phyloP scores from a whole-genome alignment of 169 alveolate species.

The Plasmodium vinckei region DNA sequence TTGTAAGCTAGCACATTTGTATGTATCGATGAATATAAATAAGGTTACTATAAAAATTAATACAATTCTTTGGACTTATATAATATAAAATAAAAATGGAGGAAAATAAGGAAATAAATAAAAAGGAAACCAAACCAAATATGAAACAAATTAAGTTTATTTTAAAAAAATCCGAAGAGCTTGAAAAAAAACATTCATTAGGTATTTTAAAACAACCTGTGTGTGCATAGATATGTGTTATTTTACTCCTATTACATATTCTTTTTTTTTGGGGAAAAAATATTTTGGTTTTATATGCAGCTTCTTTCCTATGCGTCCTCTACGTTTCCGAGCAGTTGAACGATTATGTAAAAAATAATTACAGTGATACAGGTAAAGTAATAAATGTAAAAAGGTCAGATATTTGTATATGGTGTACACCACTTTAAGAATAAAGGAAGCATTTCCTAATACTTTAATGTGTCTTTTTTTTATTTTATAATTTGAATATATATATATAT shows the following conservation, averaged over 20 bases:
- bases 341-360: constrained; percentile 31
- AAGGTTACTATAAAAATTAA: no score
- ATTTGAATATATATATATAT: no score
- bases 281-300: constrained; percentile 9
- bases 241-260: background rate
- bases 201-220: constrained; percentile 25
- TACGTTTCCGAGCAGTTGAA: constrained; percentile 69
- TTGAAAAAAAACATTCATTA: constrained; percentile 66
- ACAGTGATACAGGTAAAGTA: constrained; percentile 55
- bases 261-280: background rate
- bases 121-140: constrained; percentile 17
- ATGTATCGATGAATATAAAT: no score
- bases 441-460: no score
- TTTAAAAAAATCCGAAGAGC: constrained; percentile 66
- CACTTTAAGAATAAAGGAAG: no score
- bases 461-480: no score
- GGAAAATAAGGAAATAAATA: background rate
- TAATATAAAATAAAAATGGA: no score
- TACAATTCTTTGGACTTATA: no score
- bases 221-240: background rate
- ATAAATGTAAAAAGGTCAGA: background rate
- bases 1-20: no score
- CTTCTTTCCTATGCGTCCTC: constrained; percentile 61
- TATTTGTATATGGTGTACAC: no score
- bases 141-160: constrained; percentile 63